These are phyloP conservation scores for Solanum piurae DNA, from an alignment of 257 asterid species.

Conservation along the genomic window DNA sequence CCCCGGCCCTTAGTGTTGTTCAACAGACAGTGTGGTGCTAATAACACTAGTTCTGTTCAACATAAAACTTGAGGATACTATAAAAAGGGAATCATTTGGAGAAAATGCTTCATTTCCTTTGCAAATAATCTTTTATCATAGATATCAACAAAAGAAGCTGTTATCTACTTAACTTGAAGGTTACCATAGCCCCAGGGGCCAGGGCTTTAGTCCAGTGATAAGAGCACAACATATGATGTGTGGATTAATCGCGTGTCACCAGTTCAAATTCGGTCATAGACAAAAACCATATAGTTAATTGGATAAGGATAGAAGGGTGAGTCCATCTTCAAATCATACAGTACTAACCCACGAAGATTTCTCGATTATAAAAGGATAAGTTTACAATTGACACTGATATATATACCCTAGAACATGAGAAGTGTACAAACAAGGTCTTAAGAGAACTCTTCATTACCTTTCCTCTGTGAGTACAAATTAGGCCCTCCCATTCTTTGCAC, in stretches of 20 bases:
- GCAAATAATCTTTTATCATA: not conserved
- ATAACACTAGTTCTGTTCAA: not conserved
- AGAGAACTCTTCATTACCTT: slow-evolving; percentile 32
- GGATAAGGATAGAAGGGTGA: not conserved
- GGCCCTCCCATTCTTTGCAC: slow-evolving; percentile 97
- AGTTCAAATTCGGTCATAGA: not conserved
- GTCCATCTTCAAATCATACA: not conserved
- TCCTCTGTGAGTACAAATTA: slow-evolving; percentile 68
- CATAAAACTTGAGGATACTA: not conserved
- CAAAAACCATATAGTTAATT: not conserved
- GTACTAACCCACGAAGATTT: not conserved
- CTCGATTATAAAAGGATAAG: not conserved
- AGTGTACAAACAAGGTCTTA: not conserved
- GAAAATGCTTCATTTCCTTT: not conserved
- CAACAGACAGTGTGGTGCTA: not conserved
- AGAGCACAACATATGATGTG: not conserved
- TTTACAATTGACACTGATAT: not conserved
- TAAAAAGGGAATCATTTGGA: not conserved
- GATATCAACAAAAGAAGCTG: not conserved
- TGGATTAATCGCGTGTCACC: not conserved
- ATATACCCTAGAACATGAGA: not conserved
- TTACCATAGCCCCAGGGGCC: not conserved
- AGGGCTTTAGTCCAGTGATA: not conserved
- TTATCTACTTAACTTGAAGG: not conserved
- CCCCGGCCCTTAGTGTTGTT: not conserved